Evolutionary conservation across 1,284 basidiomycete species (phyloP).

Genomic region (Marasmius oreades): DNA sequence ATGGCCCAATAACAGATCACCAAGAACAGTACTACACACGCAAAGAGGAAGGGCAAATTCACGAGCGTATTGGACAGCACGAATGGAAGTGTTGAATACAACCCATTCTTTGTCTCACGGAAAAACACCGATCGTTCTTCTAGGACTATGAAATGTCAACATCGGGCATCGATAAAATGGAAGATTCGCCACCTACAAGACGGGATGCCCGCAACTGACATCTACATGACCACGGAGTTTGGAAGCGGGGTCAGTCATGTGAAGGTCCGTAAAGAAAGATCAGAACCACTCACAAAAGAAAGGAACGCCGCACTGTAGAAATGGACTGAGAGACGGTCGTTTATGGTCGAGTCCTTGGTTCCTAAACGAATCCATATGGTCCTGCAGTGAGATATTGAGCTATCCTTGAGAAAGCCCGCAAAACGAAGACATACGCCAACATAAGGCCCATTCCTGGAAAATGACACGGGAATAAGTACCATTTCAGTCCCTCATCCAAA

Average conservation of each 20-base stretch:
- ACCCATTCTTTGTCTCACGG: conserved; percentile 49
- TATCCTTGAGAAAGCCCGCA: not conserved
- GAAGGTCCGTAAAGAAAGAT: not conserved
- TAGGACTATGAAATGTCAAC: conserved; percentile 28
- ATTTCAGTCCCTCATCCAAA: not conserved
- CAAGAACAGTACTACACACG: conserved; percentile 46
- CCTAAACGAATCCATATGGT: conserved; percentile 58
- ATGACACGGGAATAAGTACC: not conserved
- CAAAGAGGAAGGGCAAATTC: conserved; percentile 53
- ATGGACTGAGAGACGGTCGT: conserved; percentile 40
- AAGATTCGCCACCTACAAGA: conserved; percentile 30
- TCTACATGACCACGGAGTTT: too few species aligned
- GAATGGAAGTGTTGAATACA: conserved; percentile 52
- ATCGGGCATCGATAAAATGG: not conserved
- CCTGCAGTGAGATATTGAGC: conserved; percentile 16
- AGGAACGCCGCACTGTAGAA: conserved; percentile 61
- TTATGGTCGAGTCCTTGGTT: conserved; percentile 32
- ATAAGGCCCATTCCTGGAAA: conserved; percentile 46
- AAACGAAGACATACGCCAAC: conserved; percentile 37
- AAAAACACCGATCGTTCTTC: conserved; percentile 52
- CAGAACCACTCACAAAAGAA: conserved; percentile 41
- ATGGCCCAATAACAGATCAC: conserved; percentile 41
- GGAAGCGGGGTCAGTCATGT: too few species aligned
- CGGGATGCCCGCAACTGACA: conserved; percentile 48
- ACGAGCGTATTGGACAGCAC: conserved; percentile 55